Conservation (phyloP, 2,329 filamentous ascomycete genomes). For the Daldinia sp. region DNA sequence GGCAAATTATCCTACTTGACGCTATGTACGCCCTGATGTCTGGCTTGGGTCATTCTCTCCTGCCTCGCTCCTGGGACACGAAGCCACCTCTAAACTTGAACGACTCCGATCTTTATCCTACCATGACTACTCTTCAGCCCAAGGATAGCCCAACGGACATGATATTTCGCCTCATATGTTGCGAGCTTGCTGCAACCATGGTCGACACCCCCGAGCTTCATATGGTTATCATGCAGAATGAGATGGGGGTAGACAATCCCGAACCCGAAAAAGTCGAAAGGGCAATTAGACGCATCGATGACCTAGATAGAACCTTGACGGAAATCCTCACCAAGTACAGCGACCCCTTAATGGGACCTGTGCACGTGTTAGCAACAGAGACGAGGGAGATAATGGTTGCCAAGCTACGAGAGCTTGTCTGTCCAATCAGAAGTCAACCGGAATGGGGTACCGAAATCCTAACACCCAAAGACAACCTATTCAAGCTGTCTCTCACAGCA, state of each 20-base stretch:
- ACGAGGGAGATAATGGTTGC: constrained; percentile 61
- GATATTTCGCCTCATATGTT: constrained; percentile 66
- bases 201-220: constrained; percentile 63
- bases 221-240: constrained; percentile 61
- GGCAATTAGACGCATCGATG: constrained; percentile 58
- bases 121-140: constrained; percentile 62
- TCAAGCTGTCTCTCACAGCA: constrained; percentile 64
- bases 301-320: constrained; percentile 58
- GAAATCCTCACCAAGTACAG: constrained; percentile 64
- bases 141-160: constrained; percentile 71
- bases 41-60: constrained; percentile 65
- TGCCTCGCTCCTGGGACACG: constrained; percentile 68
- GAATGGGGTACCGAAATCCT: constrained; percentile 65
- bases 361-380: constrained; percentile 64
- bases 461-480: constrained; percentile 65
- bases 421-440: constrained; percentile 60
- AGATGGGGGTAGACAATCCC: constrained; percentile 50
- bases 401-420: constrained; percentile 63
- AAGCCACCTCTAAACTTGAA: constrained; percentile 69
- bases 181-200: constrained; percentile 64
- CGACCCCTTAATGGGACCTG: constrained; percentile 64
- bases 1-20: constrained; percentile 71
- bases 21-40: constrained; percentile 68
- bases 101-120: constrained; percentile 68
- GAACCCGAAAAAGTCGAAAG: constrained; percentile 54